These are phyloP conservation scores for Pyrenophora seminiperda DNA, from an alignment of 2,329 filamentous ascomycete species.

Conservation along the genomic window DNA sequence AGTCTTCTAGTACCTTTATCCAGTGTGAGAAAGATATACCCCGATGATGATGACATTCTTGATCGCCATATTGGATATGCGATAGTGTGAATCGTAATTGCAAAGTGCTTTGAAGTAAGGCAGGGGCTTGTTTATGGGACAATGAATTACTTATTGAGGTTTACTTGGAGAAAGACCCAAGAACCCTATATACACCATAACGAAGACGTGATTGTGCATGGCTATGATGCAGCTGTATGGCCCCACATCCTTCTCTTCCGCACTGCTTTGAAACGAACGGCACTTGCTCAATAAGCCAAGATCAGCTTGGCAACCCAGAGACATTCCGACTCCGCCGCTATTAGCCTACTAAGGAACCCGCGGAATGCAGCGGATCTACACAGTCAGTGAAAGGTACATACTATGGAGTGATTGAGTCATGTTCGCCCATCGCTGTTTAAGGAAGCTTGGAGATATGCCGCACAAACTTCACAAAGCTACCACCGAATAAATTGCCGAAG, in stretches of 20 bases:
- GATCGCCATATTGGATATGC: conserved; percentile 38
- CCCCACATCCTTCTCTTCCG: conserved; percentile 12
- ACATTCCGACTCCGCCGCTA: not conserved
- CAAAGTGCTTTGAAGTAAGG: not conserved
- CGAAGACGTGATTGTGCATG: conserved; percentile 13
- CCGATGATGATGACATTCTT: conserved; percentile 54
- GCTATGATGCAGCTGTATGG: conserved; percentile 9
- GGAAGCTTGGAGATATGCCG: not conserved
- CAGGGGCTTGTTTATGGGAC: not conserved
- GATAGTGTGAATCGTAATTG: not conserved
- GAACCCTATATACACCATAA: conserved; percentile 15
- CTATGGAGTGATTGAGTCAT: not conserved
- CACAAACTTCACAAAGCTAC: not conserved
- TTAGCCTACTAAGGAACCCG: not conserved
- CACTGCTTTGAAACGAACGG: conserved; percentile 2
- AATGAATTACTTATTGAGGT: not conserved
- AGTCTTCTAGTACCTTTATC: not conserved
- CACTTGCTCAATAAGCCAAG: conserved; percentile 4
- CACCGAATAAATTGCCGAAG: not conserved
- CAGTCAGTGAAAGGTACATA: not conserved
- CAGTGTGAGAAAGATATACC: conserved; percentile 29
- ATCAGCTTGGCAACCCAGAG: not conserved
- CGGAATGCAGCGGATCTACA: not conserved
- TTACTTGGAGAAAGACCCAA: not conserved
- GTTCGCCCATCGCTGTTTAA: not conserved